phyloP scores from a whole-genome alignment of 202 grass and related monocot genomes.

The Musa balbisiana region DNA sequence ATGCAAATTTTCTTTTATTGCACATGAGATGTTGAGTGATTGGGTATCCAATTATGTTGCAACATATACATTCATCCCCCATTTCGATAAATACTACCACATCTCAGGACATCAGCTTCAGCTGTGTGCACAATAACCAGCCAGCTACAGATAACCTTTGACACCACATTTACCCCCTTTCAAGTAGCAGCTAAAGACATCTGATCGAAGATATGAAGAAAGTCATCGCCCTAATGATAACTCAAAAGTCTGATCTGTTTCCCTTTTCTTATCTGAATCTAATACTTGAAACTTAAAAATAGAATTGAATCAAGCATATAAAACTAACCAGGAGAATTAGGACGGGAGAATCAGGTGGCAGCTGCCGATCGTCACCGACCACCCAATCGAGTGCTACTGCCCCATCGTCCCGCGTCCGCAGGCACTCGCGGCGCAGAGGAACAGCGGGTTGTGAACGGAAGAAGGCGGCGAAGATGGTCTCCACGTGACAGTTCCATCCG shows the following conservation, averaged over 20 bases:
- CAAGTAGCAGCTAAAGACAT: neutral
- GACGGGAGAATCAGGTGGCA: slow-evolving; percentile 52
- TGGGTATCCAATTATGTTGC: neutral
- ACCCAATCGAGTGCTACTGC: slow-evolving; percentile 86
- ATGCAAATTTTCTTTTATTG: neutral
- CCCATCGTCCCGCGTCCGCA: slow-evolving; percentile 64
- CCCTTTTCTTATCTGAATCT: neutral
- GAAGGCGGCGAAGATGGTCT: slow-evolving; percentile 82
- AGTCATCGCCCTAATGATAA: neutral
- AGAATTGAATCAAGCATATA: neutral
- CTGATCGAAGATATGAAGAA: neutral
- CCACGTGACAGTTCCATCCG: slow-evolving; percentile 65
- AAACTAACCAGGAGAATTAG: slow-evolving; percentile 70
- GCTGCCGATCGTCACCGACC: slow-evolving; percentile 42
- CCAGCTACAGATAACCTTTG: neutral
- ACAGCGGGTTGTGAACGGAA: slow-evolving; percentile 54
- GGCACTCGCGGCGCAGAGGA: slow-evolving; percentile 51
- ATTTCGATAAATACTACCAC: neutral
- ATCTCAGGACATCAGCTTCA: neutral
- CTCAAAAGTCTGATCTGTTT: neutral
- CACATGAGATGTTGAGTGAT: neutral
- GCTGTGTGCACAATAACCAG: neutral
- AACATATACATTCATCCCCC: neutral
- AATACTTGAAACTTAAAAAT: neutral
- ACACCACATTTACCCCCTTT: neutral